Evolutionary conservation across 139 green algal species (phyloP).

Genomic region (Chlamydomonas incerta): DNA sequence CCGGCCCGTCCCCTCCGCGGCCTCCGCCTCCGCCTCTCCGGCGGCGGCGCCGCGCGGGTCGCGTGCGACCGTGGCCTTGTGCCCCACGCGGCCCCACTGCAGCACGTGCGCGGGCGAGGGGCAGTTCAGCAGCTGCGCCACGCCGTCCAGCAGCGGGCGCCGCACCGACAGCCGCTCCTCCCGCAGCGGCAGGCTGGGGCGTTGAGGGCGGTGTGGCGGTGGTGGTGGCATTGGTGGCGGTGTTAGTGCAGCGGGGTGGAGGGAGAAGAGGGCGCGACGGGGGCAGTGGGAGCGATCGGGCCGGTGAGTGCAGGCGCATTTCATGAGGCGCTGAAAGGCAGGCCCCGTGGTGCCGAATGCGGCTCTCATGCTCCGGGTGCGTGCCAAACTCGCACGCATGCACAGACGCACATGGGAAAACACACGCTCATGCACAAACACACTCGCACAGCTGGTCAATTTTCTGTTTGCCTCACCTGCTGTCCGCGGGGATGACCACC

Average conservation of each 20-base stretch:
- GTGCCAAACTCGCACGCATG: too few relatives aligned
- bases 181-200: constrained; percentile 22
- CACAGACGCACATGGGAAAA: too few relatives aligned
- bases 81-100: constrained; percentile 41
- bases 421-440: too few relatives aligned
- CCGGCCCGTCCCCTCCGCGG: background rate
- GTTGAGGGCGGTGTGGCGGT: too few relatives aligned
- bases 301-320: too few relatives aligned
- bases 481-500: constrained; percentile 17
- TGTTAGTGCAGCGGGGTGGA: too few relatives aligned
- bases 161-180: constrained; percentile 18
- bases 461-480: constrained; percentile 6
- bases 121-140: constrained; percentile 23
- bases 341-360: too few relatives aligned
- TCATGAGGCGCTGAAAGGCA: too few relatives aligned
- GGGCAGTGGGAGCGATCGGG: too few relatives aligned
- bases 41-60: background rate
- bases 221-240: too few relatives aligned
- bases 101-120: constrained; percentile 33
- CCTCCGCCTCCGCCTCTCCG: background rate
- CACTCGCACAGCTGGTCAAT: background rate
- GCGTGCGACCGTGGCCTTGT: constrained; percentile 4
- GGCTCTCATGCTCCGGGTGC: too few relatives aligned
- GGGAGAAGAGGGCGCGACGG: too few relatives aligned
- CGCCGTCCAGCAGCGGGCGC: background rate